Base-by-base conservation (phyloP, 2,329 filamentous ascomycete genomes). In the Chrysoporthe deuterocubensis region DNA sequence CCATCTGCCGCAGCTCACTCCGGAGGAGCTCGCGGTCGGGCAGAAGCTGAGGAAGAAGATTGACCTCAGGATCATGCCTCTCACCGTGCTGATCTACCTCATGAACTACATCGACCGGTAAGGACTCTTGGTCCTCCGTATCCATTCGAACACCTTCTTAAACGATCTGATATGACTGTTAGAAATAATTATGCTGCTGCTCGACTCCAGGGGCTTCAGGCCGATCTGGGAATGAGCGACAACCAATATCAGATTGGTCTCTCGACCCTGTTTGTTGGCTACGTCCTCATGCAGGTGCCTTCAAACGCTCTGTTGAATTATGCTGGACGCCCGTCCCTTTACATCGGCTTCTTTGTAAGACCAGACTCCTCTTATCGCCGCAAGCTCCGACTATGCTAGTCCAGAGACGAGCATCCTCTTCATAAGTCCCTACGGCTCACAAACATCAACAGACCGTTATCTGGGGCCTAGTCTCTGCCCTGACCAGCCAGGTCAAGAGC, bases 31-130 rank as follows among this genome's bases (percentile, higher is more conserved):
- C 26, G 60, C 9, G 11, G 80, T 87, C 1, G 90, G 93, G 75
- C 81, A 78, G 67, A 83, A 81, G 62, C 77, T 93, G 63, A 81
- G 84, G 67, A 82, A 84, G 69, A 92, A 91, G 76, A 87, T 92
- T 65, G 90, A 93, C 75, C 72, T 85, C 9, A 81, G 89, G 63
- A 76, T 92, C 42, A 80, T 93, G 72, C 90, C 90, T 0, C 89
- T 89, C 78, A 81, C 92, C 54, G 86, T 92, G 64, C 72, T 92
- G 59, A 91, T 92, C 83, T 92, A 91, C 72, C 89, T 91, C 71
- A 81, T 91, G 80, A 91, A 91, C 73, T 91, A 90, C 74, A 78
- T 91, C 14, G 87, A 89, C 56, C 73, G 73, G 76, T 76, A 65
- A 65, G 71, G 40, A 4, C 14, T 21, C 16, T 34, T 13, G 9